Evolutionary conservation across 164 flowering plant genomes (phyloP).

Genomic region (Amborella trichopoda): DNA sequence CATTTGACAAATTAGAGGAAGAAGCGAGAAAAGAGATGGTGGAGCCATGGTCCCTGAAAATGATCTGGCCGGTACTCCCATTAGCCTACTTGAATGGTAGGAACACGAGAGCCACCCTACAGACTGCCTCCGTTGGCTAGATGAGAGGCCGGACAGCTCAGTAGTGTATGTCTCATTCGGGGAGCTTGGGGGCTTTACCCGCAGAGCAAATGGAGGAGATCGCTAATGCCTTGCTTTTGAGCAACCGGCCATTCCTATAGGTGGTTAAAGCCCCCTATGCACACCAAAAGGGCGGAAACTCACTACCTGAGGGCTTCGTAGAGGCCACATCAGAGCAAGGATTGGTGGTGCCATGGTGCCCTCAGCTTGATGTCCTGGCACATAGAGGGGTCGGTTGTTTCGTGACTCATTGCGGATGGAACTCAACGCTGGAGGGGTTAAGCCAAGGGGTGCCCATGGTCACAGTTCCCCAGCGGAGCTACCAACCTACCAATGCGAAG

Average conservation of each 20-base stretch:
- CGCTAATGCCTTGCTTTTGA: slow-evolving; percentile 12
- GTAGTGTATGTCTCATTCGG: slow-evolving; percentile 10
- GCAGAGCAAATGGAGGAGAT: slow-evolving; percentile 16
- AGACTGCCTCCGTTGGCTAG: slow-evolving; percentile 10
- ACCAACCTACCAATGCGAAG: slow-evolving; percentile 12
- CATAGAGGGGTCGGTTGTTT: slow-evolving; percentile 27
- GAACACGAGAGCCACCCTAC: too few species aligned
- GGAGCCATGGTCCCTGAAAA: too few species aligned
- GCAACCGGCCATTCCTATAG: slow-evolving; percentile 10
- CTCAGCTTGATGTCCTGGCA: slow-evolving; percentile 30
- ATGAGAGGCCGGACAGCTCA: not conserved
- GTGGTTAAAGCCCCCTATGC: slow-evolving; percentile 15
- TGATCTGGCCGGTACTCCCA: slow-evolving; percentile 40
- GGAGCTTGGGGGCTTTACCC: slow-evolving; percentile 5
- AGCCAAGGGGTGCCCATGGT: slow-evolving; percentile 39
- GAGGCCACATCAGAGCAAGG: slow-evolving; percentile 1
- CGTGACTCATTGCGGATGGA: slow-evolving; percentile 10
- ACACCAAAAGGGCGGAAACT: not conserved
- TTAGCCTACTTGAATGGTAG: slow-evolving; percentile 14
- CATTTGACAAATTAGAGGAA: too few species aligned
- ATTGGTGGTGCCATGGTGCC: slow-evolving; percentile 36
- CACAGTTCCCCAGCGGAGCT: slow-evolving; percentile 28
- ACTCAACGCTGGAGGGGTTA: slow-evolving; percentile 16
- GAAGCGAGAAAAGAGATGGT: too few species aligned
- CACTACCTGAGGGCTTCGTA: not conserved